These are phyloP conservation scores for Citrus australasica DNA, from an alignment of 345 rosid species.

Conservation along the genomic window DNA sequence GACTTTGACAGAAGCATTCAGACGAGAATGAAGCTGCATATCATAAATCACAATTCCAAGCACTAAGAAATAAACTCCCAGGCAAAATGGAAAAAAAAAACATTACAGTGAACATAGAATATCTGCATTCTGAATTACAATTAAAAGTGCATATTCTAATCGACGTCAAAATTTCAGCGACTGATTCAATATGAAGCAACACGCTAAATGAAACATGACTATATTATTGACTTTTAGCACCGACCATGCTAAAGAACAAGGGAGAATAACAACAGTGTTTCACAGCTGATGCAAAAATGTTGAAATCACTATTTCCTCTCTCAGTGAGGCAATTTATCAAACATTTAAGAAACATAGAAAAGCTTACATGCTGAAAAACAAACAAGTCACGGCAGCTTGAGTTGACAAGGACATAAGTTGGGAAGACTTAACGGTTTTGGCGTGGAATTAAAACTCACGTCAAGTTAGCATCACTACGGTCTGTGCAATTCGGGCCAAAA, in stretches of 20 bases:
- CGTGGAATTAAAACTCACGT: not conserved
- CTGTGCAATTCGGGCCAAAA: not conserved
- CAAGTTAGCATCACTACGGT: not conserved
- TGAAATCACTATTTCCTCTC: not conserved
- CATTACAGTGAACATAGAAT: not conserved
- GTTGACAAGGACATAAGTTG: not conserved
- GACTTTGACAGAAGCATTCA: not conserved
- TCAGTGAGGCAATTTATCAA: constrained; percentile 27
- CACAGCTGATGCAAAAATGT: not conserved
- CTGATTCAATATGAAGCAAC: not conserved
- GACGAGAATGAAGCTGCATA: not conserved
- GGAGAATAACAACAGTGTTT: not conserved
- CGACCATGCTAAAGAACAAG: not conserved
- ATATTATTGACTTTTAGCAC: not conserved
- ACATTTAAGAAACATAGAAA: not conserved
- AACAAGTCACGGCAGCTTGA: not conserved
- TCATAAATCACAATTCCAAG: not conserved
- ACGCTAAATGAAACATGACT: not conserved
- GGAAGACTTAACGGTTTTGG: not conserved
- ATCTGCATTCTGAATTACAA: too few species aligned
- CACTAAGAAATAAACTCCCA: not conserved
- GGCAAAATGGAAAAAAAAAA: not conserved
- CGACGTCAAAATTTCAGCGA: not conserved
- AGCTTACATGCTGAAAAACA: not conserved
- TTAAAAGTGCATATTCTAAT: not conserved